Base-by-base conservation (phyloP, 1,284 basidiomycete species). In the Rhodotorula glutinis region DNA sequence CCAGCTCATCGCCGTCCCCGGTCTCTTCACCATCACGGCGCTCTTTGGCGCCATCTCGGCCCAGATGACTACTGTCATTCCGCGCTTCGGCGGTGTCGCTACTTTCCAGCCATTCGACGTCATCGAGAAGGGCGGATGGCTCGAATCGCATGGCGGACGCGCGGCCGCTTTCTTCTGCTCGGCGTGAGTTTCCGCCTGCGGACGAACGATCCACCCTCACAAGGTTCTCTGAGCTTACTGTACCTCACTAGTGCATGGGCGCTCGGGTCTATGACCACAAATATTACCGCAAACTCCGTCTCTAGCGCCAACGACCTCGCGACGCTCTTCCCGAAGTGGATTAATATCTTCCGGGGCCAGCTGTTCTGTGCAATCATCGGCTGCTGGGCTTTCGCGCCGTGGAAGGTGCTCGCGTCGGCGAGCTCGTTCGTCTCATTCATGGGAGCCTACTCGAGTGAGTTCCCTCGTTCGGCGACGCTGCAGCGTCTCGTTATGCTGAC, bases 231-330 rank as follows among this genome's bases (percentile, higher is more conserved):
- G 33, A 38, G 33, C 33, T 38, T 5, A 38, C 11, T 38, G 33
- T 38, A 38, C 33, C 33, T 38, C 33, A 38, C 33, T 38, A 38
- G 33, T 38, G 58, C 58, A 30, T 90, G 70, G 67, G 63, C 56
- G 4, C 55, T 69, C 14, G 70, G 67, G 4, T 66, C 66, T 58
- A 62, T 66, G 60, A 62, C 60, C 14, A 69, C 73, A 63, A 62
- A 62, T 14, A 29, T 49, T 21, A 30, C 77, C 38, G 77, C 78
- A 66, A 82, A 90, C 78, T 87, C 85, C 51, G 80, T 91, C 66
- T 87, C 86, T 29, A 87, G 88, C 3, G 88, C 88, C 1, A 91
- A 90, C 77, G 86, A 91, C 77, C 73, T 82, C 8, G 76, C 79
- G 0, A 77, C 79, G 2, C 70, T 81, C 10, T 76, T 79, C 64